Percentiles rank a stretch among this genome's conserved stretches.
Evolutionary conservation across 345 rosid species (phyloP).

Genomic region (Passiflora organensis): DNA sequence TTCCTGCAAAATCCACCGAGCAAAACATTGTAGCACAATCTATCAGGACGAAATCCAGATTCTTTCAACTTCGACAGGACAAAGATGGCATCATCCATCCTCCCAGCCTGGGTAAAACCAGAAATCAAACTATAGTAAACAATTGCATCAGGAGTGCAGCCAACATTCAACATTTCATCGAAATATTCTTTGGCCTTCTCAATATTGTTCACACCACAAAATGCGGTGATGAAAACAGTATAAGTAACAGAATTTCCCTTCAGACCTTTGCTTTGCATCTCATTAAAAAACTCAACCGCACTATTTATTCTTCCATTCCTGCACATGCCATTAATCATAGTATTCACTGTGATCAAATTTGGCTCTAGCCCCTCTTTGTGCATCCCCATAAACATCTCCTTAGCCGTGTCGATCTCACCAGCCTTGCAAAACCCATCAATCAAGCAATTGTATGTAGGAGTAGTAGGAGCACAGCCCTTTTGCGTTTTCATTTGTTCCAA

Average conservation of each 20-base stretch:
- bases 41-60: conserved; percentile 53
- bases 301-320: conserved; percentile 46
- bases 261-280: conserved; percentile 52
- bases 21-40: conserved; percentile 57
- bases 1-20: conserved; percentile 53
- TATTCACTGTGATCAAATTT: conserved; percentile 50
- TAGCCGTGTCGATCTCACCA: conserved; percentile 54
- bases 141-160: conserved; percentile 53
- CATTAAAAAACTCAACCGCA: conserved; percentile 45
- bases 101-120: conserved; percentile 58
- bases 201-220: conserved; percentile 54
- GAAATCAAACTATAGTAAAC: conserved; percentile 56
- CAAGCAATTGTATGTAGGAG: conserved; percentile 62
- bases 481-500: conserved; percentile 48
- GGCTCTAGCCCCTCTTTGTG: conserved; percentile 41
- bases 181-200: conserved; percentile 52
- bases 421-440: conserved; percentile 65
- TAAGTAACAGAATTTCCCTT: conserved; percentile 45
- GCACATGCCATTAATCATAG: conserved; percentile 69
- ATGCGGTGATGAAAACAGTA: conserved; percentile 52
- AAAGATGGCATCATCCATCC: conserved; percentile 45
- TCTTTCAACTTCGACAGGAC: conserved; percentile 44
- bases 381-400: conserved; percentile 56
- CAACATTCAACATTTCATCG: conserved; percentile 40
- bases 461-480: conserved; percentile 38